phyloP scores from a whole-genome alignment of 2,329 filamentous ascomycete genomes.

The Fusarium austroafricanum region DNA sequence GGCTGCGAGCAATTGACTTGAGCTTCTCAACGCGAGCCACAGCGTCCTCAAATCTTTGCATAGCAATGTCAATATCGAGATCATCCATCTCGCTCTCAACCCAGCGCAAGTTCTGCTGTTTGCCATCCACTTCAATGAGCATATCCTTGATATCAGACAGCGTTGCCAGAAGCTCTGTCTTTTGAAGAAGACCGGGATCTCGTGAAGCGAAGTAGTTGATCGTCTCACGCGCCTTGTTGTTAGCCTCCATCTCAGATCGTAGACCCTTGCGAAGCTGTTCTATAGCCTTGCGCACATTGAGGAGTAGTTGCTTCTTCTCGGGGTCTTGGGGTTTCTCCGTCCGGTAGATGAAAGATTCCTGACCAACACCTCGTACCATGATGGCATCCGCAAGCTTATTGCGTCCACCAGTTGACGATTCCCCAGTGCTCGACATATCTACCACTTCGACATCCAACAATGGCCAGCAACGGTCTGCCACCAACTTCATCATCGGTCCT shows the following conservation, averaged over 20 bases:
- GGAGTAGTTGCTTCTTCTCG: slow-evolving; percentile 83
- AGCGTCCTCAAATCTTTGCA: slow-evolving; percentile 88
- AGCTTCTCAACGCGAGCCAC: slow-evolving; percentile 88
- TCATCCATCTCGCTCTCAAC: slow-evolving; percentile 96
- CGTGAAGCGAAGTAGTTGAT: slow-evolving; percentile 87
- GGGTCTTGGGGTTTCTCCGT: slow-evolving; percentile 83
- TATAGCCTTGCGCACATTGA: slow-evolving; percentile 91
- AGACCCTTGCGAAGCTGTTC: slow-evolving; percentile 90
- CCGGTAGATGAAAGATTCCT: slow-evolving; percentile 93
- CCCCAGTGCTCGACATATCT: slow-evolving; percentile 79
- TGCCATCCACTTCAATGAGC: slow-evolving; percentile 94
- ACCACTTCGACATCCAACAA: slow-evolving; percentile 92
- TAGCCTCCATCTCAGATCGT: slow-evolving; percentile 87
- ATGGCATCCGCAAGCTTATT: slow-evolving; percentile 85
- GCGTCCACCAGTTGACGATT: slow-evolving; percentile 60
- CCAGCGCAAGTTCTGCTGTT: slow-evolving; percentile 95
- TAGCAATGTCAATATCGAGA: slow-evolving; percentile 93
- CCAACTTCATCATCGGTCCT: slow-evolving; percentile 76
- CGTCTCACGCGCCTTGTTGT: slow-evolving; percentile 84
- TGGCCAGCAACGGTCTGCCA: slow-evolving; percentile 95
- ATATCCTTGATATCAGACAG: slow-evolving; percentile 85
- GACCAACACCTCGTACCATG: slow-evolving; percentile 85
- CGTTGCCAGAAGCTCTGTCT: slow-evolving; percentile 82
- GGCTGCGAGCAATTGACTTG: slow-evolving; percentile 78
- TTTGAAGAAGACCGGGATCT: slow-evolving; percentile 80